Evolutionary conservation across 305 asterid genomes (phyloP).

Genomic region (Fraxinus floribunda): DNA sequence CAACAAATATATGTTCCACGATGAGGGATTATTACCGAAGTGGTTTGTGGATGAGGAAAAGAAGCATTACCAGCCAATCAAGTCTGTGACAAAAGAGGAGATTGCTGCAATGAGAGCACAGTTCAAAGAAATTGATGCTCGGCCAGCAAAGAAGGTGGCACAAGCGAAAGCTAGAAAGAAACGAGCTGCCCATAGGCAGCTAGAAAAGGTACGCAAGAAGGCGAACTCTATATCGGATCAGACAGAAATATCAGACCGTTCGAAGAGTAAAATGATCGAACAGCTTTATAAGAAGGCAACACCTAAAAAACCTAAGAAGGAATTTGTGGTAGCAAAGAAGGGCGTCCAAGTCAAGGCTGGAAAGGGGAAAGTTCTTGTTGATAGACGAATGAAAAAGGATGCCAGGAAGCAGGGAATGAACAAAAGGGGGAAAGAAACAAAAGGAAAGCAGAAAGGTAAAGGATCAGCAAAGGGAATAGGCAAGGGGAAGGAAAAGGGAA

Average conservation of each 20-base stretch:
- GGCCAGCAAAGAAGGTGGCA: slow-evolving; percentile 98
- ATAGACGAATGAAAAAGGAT: slow-evolving; percentile 85
- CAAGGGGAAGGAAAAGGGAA: slow-evolving; percentile 34
- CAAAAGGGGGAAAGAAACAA: slow-evolving; percentile 59
- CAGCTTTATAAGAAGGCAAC: slow-evolving; percentile 74
- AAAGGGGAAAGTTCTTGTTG: slow-evolving; percentile 88
- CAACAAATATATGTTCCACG: slow-evolving; percentile 78
- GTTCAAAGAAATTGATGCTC: slow-evolving; percentile 79
- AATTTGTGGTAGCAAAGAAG: slow-evolving; percentile 92
- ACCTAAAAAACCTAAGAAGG: slow-evolving; percentile 59
- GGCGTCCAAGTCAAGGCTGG: slow-evolving; percentile 85
- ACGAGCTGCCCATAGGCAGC: slow-evolving; percentile 55
- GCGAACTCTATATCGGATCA: slow-evolving; percentile 85
- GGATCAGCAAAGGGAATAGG: slow-evolving; percentile 33
- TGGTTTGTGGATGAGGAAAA: slow-evolving; percentile 88
- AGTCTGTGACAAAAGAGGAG: slow-evolving; percentile 86
- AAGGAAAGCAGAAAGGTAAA: slow-evolving; percentile 63
- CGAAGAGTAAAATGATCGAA: slow-evolving; percentile 84
- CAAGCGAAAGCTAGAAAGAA: slow-evolving; percentile 92
- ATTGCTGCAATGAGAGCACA: slow-evolving; percentile 76
- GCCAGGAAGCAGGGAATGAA: slow-evolving; percentile 55
- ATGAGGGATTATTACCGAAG: slow-evolving; percentile 65
- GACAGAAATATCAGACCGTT: slow-evolving; percentile 70
- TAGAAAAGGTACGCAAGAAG: slow-evolving; percentile 82
- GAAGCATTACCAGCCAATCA: slow-evolving; percentile 66